Evolutionary conservation across 139 green algal genomes (phyloP).

Genomic region (Chlamydomonas sphaeroides): DNA sequence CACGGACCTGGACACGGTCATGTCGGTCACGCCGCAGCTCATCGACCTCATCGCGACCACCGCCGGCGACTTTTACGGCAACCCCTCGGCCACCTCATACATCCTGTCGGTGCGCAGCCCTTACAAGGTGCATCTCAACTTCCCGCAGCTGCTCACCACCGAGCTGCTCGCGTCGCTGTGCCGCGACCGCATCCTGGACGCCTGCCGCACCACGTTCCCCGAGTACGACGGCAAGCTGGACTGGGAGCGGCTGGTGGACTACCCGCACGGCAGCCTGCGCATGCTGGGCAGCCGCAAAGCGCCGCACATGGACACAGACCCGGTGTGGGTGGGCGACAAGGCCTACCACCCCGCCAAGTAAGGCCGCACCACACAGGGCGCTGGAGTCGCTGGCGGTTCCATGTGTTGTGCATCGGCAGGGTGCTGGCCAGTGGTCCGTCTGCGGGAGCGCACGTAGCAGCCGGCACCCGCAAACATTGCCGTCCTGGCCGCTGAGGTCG

Average conservation of each 20-base stretch:
- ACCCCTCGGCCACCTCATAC: background rate
- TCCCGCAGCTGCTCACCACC: slow-evolving; percentile 55
- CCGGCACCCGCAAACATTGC: no score
- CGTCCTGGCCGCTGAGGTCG: no score
- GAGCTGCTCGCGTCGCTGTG: slow-evolving; percentile 48
- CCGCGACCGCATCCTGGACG: slow-evolving; percentile 44
- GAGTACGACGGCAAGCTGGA: slow-evolving; percentile 26
- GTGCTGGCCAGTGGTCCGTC: no score
- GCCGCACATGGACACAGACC: slow-evolving; percentile 48
- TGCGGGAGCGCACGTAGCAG: no score
- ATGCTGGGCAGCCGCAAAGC: slow-evolving; percentile 60
- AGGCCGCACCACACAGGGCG: no score
- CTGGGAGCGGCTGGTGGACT: slow-evolving; percentile 67
- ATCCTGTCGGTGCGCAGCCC: slow-evolving; percentile 59
- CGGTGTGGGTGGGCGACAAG: slow-evolving; percentile 56
- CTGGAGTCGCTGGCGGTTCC: no score
- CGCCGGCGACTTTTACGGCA: slow-evolving; percentile 2
- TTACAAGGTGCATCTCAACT: slow-evolving; percentile 71
- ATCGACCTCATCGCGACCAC: background rate
- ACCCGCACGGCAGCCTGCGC: slow-evolving; percentile 65
- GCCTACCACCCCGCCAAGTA: slow-evolving; percentile 40
- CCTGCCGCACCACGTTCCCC: background rate
- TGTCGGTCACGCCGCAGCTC: slow-evolving; percentile 27
- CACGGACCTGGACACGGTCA: slow-evolving; percentile 37
- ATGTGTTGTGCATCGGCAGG: no score